Base-by-base conservation (phyloP, 2,329 filamentous ascomycete species). In the Apiospora koreana region DNA sequence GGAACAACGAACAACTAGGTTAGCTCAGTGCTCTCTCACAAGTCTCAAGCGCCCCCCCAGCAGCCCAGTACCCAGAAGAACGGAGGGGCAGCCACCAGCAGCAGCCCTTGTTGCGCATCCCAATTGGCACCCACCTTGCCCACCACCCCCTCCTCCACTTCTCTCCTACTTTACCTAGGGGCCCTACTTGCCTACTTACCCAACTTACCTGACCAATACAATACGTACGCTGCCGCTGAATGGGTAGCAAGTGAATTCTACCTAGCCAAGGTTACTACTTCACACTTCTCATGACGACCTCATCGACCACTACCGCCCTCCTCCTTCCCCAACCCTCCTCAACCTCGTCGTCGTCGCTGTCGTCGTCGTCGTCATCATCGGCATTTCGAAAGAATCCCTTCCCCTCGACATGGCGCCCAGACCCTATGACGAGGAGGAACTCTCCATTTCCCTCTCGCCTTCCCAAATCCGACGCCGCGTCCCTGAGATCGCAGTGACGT, bases 391-490 rank as follows among this genome's bases (percentile, higher is more conserved):
- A 45, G 71, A 68, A 66, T 71, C 68, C 65, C 35, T 68, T 69
- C 73, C 70, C 54, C 70, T 65, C 74, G 71, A 75, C 68, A 88
- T 88, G 86, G 82, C 85, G 79, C 84, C 85, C 72, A 81, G 84
- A 79, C 85, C 83, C 76, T 93, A 93, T 81, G 92, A 95, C 79
- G 92, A 94, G 81, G 93, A 94, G 84, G 93, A 95, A 84, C 90
- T 95, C 74, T 93, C 92, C 81, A 93, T 95, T 80, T 92, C 92
- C 76, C 85, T 94, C 74, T 89, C 88, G 70, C 88, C 89, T 45
- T 88, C 89, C 68, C 86, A 90, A 76, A 88, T 90, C 76, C 88
- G 90, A 73, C 89, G 90, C 64, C 74, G 75, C 73, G 75, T 81
- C 64, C 81, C 80, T 72, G 77, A 79, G 72, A 80, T 82, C 74